phyloP scores from a whole-genome alignment of 257 asterid genomes.

The Gentiana straminea region DNA sequence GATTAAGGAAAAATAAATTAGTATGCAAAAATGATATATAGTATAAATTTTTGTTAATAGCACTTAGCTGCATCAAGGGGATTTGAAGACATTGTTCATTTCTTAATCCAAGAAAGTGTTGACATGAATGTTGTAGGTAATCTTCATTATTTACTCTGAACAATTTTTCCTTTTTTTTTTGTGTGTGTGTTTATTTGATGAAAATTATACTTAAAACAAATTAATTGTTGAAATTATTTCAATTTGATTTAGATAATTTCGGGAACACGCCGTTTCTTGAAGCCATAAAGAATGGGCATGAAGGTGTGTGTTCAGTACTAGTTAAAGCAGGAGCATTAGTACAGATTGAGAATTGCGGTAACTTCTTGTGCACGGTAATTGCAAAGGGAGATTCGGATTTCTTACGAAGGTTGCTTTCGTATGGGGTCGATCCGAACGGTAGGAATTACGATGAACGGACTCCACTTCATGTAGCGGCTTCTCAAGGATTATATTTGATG shows the following conservation, averaged over 20 bases:
- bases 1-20: neutral
- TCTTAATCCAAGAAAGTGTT: constrained; percentile 60
- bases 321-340: constrained; percentile 57
- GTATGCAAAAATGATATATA: constrained; percentile 5
- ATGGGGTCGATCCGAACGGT: constrained; percentile 70
- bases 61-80: constrained; percentile 96
- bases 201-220: neutral
- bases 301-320: constrained; percentile 51
- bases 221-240: neutral
- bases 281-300: constrained; percentile 78
- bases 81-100: constrained; percentile 50
- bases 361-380: constrained; percentile 55
- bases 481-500: constrained; percentile 66
- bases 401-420: constrained; percentile 45
- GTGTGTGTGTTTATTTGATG: neutral
- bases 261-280: constrained; percentile 75
- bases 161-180: neutral
- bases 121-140: constrained; percentile 57
- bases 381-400: constrained; percentile 74
- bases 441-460: constrained; percentile 70
- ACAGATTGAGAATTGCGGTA: constrained; percentile 53
- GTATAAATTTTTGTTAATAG: constrained; percentile 23
- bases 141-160: neutral
- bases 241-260: constrained; percentile 39
- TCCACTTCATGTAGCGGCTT: constrained; percentile 78